Evolutionary conservation across 768 basidiomycete genomes (phyloP), one percentile per base, ranked within the genome.

Genomic region (Infundibulicybe gibba): DNA sequence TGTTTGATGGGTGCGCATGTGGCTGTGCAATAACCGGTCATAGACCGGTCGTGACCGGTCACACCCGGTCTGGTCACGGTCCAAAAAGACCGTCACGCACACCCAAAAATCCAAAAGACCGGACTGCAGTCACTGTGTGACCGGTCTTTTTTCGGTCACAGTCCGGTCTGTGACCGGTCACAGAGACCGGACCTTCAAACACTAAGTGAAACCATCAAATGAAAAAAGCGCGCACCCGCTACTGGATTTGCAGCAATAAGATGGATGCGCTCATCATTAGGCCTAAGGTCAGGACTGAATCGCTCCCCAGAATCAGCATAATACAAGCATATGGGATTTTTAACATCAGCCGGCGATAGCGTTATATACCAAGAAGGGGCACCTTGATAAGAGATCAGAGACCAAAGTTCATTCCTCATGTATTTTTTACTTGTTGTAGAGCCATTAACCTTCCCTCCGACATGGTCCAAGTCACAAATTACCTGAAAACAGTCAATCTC

Each of bases 301-400:
- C 34, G 33, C 40, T 45, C 20, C 6, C 63, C 43, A 14, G 34
- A 31, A 19, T 47, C 48, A 9, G 62, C 61, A 49, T 34, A 57
- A 33, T 63, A 60, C 0, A 63, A 20, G 43, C 59, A 63, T 0
- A 62, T 20, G 6, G 61, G 60, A 55, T 61, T 53, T 37, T 51
- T 53, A 17, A 35, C 42, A 44, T 64, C 63, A 13, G 58, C 53
- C 14, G 66, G 66, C 8, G 66, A 55, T 20, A 68, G 47, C 1
- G 68, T 68, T 3, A 65, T 55, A 48, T 50, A 65, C 63, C 63
- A 65, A 1, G 40, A 43, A 11, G 63, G 64, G 3, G 59, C 52
- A 12, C 62, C 61, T 43, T 47, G 32, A 19, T 44, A 46, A 15
- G 49, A 38, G 13, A 64, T 58, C 19, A 65, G 30, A 8, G 63